Conservation (phyloP, 192 early-diverging fungal genomes). For the Anaeromyces robustus region DNA sequence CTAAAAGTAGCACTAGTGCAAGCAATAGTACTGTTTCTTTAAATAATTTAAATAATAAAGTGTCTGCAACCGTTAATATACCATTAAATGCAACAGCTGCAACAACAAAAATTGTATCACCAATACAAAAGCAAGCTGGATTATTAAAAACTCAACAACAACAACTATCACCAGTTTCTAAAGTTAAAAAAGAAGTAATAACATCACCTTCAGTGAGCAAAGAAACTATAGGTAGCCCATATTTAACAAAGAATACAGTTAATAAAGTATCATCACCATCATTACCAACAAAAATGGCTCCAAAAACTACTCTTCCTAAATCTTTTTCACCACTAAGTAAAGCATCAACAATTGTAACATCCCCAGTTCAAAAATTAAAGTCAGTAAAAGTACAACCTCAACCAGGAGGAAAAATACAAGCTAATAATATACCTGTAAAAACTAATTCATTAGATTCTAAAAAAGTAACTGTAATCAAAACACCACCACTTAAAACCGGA, state of each 20-base stretch:
- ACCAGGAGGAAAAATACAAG: background rate
- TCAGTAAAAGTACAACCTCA: background rate
- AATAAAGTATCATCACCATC: background rate
- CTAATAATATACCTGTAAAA: background rate
- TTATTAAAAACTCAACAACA: background rate
- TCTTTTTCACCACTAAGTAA: background rate
- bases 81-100: background rate
- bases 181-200: background rate
- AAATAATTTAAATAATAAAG: background rate
- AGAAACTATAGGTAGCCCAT: background rate
- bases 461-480: background rate
- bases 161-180: background rate
- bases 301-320: background rate
- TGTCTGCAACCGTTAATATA: background rate
- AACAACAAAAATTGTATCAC: background rate
- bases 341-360: background rate
- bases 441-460: too few relatives aligned
- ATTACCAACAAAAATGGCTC: background rate
- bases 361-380: background rate
- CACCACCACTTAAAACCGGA: background rate
- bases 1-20: background rate
- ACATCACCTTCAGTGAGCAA: background rate
- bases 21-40: background rate
- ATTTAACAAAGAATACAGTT: background rate
- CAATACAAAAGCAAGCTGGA: background rate